Conservation (phyloP, 2,329 filamentous ascomycete species). For the Colletotrichum salicis region DNA sequence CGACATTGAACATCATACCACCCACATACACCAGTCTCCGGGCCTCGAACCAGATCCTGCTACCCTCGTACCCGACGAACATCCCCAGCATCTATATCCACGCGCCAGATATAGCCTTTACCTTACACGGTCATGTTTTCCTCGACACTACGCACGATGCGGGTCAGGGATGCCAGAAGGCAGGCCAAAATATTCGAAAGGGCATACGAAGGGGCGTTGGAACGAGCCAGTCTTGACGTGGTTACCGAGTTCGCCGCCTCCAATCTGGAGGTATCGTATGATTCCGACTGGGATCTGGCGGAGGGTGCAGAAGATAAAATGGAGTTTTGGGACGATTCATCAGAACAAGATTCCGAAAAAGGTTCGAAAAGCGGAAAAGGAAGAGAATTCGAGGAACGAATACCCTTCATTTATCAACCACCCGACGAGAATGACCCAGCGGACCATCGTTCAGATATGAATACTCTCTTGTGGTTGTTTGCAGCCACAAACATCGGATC, state of each 20-base stretch:
- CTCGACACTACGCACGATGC: neutral
- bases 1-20: neutral
- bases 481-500: neutral
- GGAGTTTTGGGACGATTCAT: neutral
- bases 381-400: neutral
- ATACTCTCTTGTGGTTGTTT: neutral
- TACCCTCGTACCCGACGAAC: neutral
- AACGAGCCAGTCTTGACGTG: conserved; percentile 45
- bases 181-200: neutral
- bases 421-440: neutral
- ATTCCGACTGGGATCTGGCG: neutral
- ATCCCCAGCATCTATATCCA: neutral
- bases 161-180: neutral
- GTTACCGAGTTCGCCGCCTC: neutral
- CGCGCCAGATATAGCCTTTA: neutral
- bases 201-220: neutral
- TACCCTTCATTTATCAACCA: neutral
- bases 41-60: neutral
- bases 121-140: neutral
- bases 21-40: neutral
- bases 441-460: neutral
- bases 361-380: neutral
- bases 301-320: neutral
- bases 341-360: neutral
- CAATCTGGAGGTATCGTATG: neutral